phyloP scores from a whole-genome alignment of 768 basidiomycete species.

The Tubosaeta brunneosetosa region DNA sequence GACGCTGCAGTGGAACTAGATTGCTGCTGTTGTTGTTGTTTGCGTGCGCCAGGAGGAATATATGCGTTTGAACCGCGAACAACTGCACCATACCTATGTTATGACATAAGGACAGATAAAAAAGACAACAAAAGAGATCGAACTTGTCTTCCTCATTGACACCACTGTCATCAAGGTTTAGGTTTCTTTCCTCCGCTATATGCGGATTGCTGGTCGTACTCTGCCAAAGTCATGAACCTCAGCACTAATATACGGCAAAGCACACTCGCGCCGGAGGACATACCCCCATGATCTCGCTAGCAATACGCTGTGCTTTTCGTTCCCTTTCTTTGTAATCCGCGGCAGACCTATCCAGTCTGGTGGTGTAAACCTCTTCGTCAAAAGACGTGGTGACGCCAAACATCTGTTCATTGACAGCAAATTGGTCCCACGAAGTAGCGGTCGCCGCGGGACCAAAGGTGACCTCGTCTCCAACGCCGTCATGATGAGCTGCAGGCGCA shows the following conservation, averaged over 20 bases:
- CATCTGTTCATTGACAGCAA: conserved; percentile 84
- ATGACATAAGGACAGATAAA: conserved; percentile 18
- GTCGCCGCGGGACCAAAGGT: conserved; percentile 59
- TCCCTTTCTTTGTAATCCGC: conserved; percentile 88
- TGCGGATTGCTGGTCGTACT: conserved; percentile 69
- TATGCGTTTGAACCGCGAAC: conserved; percentile 86
- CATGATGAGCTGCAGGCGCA: conserved; percentile 23
- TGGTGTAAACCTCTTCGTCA: conserved; percentile 93
- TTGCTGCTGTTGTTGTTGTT: conserved; percentile 39
- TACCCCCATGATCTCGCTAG: conserved; percentile 87
- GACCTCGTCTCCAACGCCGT: conserved; percentile 51
- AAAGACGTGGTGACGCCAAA: conserved; percentile 91
- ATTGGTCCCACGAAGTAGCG: conserved; percentile 80
- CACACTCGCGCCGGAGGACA: conserved; percentile 23
- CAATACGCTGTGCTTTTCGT: conserved; percentile 79
- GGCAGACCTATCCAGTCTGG: conserved; percentile 79
- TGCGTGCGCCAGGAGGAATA: conserved; percentile 88
- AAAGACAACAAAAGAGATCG: conserved; percentile 24
- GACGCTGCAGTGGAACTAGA: conserved; percentile 23
- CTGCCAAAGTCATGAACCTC: conserved; percentile 36
- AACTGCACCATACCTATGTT: conserved; percentile 82
- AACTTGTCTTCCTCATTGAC: conserved; percentile 96
- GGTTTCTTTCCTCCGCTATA: conserved; percentile 80
- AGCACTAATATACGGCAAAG: conserved; percentile 4
- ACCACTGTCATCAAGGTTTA: conserved; percentile 62